Percentiles rank a stretch among this genome's conserved stretches.
phyloP scores from a whole-genome alignment of 352 stramenopile genomes.

The Phytopythium montanum region DNA sequence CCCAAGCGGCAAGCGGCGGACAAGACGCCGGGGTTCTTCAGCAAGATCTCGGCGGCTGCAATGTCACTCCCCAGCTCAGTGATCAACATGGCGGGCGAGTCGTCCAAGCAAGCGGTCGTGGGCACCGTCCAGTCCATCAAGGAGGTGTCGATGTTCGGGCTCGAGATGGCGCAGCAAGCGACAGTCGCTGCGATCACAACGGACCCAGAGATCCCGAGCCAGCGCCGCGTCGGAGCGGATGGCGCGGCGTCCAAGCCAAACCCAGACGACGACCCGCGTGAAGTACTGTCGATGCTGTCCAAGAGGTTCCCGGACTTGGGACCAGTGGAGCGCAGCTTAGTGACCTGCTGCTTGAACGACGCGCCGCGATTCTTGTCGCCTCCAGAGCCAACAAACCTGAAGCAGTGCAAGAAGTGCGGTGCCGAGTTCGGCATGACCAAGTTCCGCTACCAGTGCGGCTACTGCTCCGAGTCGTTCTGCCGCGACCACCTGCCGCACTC shows the following conservation, averaged over 20 bases:
- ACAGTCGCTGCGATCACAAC: constrained; percentile 52
- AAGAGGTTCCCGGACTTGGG: constrained; percentile 76
- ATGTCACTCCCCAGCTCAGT: constrained; percentile 60
- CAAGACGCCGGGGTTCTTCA: constrained; percentile 48
- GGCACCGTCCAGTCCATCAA: constrained; percentile 72
- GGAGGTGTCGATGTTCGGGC: constrained; percentile 66
- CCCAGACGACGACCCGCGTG: constrained; percentile 23
- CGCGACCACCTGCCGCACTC: constrained; percentile 61
- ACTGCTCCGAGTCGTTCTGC: constrained; percentile 79
- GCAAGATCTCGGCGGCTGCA: constrained; percentile 51
- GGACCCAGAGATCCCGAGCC: constrained; percentile 27
- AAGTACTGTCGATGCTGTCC: constrained; percentile 65
- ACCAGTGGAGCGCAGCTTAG: constrained; percentile 63
- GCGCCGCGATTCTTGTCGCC: constrained; percentile 43
- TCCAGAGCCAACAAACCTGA: constrained; percentile 56
- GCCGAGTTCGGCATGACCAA: constrained; percentile 79
- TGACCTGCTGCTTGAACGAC: constrained; percentile 62
- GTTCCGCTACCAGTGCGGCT: constrained; percentile 82
- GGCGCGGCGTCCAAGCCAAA: neutral
- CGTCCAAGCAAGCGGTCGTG: constrained; percentile 64
- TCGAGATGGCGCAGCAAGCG: constrained; percentile 68
- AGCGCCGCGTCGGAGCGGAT: neutral
- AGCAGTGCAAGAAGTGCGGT: constrained; percentile 65
- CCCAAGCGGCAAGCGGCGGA: constrained; percentile 16
- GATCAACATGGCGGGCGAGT: constrained; percentile 55